A percentile compares a stretch with the other conserved stretches of the same genome.
Conservation (phyloP, 257 asterid species). For the Solanum chmielewskii region DNA sequence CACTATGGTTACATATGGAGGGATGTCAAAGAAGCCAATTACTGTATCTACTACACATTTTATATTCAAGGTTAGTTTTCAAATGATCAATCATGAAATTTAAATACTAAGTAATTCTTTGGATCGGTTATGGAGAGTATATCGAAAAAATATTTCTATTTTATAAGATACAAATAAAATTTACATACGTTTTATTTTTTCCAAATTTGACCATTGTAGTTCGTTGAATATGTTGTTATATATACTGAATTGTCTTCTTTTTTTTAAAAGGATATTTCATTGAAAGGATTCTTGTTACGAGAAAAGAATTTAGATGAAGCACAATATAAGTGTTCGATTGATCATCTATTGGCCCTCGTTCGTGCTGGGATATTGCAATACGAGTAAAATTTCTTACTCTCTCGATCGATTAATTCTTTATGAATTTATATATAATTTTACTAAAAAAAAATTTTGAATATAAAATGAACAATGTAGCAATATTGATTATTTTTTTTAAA, state of each 20-base stretch:
- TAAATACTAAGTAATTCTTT: background rate
- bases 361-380: slow-evolving; percentile 57
- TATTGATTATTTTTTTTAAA: no score
- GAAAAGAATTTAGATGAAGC: slow-evolving; percentile 43
- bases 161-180: no score
- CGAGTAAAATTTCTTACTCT: slow-evolving; percentile 36
- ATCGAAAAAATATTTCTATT: no score
- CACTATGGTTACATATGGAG: background rate
- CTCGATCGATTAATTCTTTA: background rate
- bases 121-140: background rate
- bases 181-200: no score
- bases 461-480: no score
- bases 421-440: no score
- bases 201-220: no score
- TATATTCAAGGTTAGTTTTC: slow-evolving; percentile 58
- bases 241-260: background rate
- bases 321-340: slow-evolving; percentile 53
- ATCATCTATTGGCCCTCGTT: slow-evolving; percentile 53
- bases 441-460: no score
- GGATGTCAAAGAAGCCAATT: slow-evolving; percentile 11
- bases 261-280: slow-evolving; percentile 49
- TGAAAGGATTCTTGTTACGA: slow-evolving; percentile 83
- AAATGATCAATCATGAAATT: background rate
- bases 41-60: slow-evolving; percentile 67
- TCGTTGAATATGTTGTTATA: background rate